Percentiles rank a stretch among this genome's conserved stretches.
These are phyloP conservation scores for Exophiala sp. DNA, from an alignment of 2,329 filamentous ascomycete genomes.

Conservation along the genomic window DNA sequence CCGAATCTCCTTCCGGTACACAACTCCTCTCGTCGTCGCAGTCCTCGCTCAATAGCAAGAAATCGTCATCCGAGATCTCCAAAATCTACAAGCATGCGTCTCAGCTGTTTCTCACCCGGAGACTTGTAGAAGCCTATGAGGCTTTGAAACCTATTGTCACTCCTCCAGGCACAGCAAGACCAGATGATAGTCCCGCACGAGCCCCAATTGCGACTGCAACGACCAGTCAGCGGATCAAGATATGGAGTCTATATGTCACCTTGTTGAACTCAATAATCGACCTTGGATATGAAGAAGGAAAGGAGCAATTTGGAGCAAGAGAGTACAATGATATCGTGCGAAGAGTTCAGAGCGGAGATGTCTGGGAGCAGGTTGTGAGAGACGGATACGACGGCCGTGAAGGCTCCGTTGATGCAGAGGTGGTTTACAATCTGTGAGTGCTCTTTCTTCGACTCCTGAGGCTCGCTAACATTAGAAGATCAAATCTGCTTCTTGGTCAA, in stretches of 20 bases:
- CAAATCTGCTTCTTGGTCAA: conserved; percentile 85
- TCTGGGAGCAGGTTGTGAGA: conserved; percentile 91
- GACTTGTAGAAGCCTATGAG: conserved; percentile 80
- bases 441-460: conserved; percentile 8
- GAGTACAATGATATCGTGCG: conserved; percentile 76
- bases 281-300: conserved; percentile 82
- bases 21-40: conserved; percentile 61
- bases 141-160: conserved; percentile 78
- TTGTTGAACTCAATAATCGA: conserved; percentile 88
- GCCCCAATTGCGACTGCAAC: conserved; percentile 76
- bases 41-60: conserved; percentile 54
- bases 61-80: conserved; percentile 60
- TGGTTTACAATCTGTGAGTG: conserved; percentile 57
- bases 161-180: conserved; percentile 38
- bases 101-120: conserved; percentile 88
- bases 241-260: conserved; percentile 95
- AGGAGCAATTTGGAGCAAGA: conserved; percentile 74
- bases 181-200: conserved; percentile 44
- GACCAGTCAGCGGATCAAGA: conserved; percentile 78
- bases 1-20: conserved; percentile 41
- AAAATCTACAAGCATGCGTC: conserved; percentile 92
- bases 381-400: conserved; percentile 84
- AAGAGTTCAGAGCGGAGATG: conserved; percentile 77
- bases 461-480: conserved; percentile 47
- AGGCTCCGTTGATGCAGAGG: conserved; percentile 87